Evolutionary conservation across 2,329 filamentous ascomycete genomes (phyloP).

Genomic region (Clarireedia paspali): DNA sequence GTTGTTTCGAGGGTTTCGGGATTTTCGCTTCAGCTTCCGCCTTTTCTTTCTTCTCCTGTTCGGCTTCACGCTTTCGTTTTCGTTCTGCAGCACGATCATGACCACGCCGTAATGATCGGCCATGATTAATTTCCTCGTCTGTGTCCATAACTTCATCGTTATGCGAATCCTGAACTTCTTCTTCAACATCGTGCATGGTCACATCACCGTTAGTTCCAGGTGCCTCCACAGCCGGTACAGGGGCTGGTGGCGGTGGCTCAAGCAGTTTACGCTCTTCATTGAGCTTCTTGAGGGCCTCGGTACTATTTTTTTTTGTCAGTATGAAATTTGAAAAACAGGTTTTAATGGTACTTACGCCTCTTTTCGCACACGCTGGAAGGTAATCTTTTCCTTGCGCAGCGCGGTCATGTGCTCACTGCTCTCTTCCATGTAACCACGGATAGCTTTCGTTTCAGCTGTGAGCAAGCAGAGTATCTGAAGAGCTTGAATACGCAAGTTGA

Average conservation of each 20-base stretch:
- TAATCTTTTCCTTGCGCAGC: constrained; percentile 92
- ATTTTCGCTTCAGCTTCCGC: constrained; percentile 49
- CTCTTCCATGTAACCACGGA: constrained; percentile 84
- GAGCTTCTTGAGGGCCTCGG: constrained; percentile 62
- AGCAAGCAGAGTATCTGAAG: constrained; percentile 83
- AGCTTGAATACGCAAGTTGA: constrained; percentile 74
- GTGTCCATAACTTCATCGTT: constrained; percentile 59
- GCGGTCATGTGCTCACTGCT: constrained; percentile 92
- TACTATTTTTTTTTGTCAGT: constrained; percentile 37
- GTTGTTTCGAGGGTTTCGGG: constrained; percentile 77
- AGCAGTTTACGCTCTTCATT: constrained; percentile 68
- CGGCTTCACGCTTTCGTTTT: constrained; percentile 69
- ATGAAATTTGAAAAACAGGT: not conserved
- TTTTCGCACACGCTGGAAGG: constrained; percentile 73
- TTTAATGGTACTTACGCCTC: constrained; percentile 43
- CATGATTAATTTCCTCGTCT: constrained; percentile 57
- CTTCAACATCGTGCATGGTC: constrained; percentile 57
- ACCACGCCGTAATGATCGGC: constrained; percentile 52
- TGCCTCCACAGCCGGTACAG: constrained; percentile 30
- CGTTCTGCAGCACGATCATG: constrained; percentile 64
- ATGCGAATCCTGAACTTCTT: constrained; percentile 45
- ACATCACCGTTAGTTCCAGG: constrained; percentile 42
- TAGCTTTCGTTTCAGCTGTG: constrained; percentile 75
- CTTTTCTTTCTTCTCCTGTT: constrained; percentile 58
- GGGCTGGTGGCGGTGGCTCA: constrained; percentile 58